Conservation (phyloP, 169 alveolate species). For the Cryptosporidium tyzzeri region DNA sequence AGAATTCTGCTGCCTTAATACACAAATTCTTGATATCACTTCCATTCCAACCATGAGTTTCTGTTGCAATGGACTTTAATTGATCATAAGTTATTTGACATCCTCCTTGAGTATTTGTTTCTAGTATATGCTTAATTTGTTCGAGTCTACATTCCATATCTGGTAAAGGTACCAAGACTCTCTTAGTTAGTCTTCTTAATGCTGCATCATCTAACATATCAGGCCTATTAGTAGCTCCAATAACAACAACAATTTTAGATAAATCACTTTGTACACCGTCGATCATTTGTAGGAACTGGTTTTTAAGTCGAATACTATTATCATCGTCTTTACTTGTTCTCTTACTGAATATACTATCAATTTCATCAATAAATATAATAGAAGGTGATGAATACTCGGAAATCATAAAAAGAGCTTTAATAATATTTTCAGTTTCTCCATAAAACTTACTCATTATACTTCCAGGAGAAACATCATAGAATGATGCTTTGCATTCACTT, state of each 20-base stretch:
- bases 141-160: slow-evolving; percentile 88
- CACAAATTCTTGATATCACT: slow-evolving; percentile 87
- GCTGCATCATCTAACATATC: slow-evolving; percentile 96
- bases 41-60: slow-evolving; percentile 89
- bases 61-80: slow-evolving; percentile 79
- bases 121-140: slow-evolving; percentile 85
- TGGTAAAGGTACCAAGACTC: slow-evolving; percentile 93
- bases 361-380: slow-evolving; percentile 94
- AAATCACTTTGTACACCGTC: slow-evolving; percentile 92
- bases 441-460: slow-evolving; percentile 92
- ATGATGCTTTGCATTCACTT: slow-evolving; percentile 90
- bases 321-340: slow-evolving; percentile 92
- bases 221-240: slow-evolving; percentile 96
- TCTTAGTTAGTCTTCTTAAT: slow-evolving; percentile 90
- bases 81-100: slow-evolving; percentile 84
- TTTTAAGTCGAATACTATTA: slow-evolving; percentile 91
- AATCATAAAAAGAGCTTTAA: slow-evolving; percentile 90
- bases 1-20: slow-evolving; percentile 88
- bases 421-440: slow-evolving; percentile 94
- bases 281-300: slow-evolving; percentile 91
- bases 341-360: slow-evolving; percentile 91
- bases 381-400: slow-evolving; percentile 92
- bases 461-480: slow-evolving; percentile 93
- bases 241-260: slow-evolving; percentile 86
- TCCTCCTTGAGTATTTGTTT: slow-evolving; percentile 83